Evolutionary conservation across 805 yeast species (phyloP), one percentile per base, ranked within the genome.

Genomic region (Babjeviella inositovora): DNA sequence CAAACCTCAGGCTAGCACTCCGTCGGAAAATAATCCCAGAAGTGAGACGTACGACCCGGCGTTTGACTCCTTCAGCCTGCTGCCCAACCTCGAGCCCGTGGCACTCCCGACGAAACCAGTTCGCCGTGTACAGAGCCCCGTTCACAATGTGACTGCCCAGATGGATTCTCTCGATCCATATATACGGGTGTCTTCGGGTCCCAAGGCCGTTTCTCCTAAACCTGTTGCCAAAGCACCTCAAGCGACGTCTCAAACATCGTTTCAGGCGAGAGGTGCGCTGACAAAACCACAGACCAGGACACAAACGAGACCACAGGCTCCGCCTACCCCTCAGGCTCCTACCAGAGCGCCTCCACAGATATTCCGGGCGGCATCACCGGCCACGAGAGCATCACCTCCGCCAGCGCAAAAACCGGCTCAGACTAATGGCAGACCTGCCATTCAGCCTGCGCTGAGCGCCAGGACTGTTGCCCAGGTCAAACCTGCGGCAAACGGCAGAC

Each of bases 161-260:
- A n/a, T n/a, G n/a, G n/a, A n/a, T n/a, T n/a, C n/a, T n/a, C n/a
- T n/a, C n/a, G n/a, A n/a, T n/a, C n/a, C n/a, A n/a, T n/a, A n/a
- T n/a, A 54, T 33, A 60, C 55, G 29, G 52, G 43, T 17, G 30
- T 38, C 13, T 31, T 39, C 5, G 42, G 36, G 17, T 32, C 37
- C 14, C 26, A 28, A 11, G 31, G n/a, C 13, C n/a, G 13, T 12
- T 12, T 6, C 14, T 8, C 8, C 9, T 13, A 17, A 18, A 16
- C 6, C 6, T 11, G 5, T 13, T 32, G 41, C 6, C 33, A 39
- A 7, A 44, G 45, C 26, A 34, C 49, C n/a, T n/a, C n/a, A n/a
- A n/a, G n/a, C n/a, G n/a, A n/a, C n/a, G n/a, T n/a, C n/a, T n/a
- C n/a, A n/a, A n/a, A n/a, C 25, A 50, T 50, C 13, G 54, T 48